These are phyloP conservation scores for Gigaspora rosea DNA, from an alignment of 192 early-diverging fungal genomes.

Conservation along the genomic window DNA sequence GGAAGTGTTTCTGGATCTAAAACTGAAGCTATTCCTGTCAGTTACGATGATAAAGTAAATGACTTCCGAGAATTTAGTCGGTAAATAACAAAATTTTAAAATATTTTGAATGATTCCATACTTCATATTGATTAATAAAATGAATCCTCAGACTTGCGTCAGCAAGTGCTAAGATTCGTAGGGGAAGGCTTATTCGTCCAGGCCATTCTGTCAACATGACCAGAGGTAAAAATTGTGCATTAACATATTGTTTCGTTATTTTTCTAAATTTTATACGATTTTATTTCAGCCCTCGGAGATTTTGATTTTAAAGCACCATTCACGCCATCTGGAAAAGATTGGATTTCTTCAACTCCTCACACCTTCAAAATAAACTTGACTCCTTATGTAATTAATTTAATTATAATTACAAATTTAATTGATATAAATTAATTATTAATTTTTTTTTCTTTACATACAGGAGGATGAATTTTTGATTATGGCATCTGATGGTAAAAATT, in stretches of 20 bases:
- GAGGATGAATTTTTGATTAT: constrained; percentile 20
- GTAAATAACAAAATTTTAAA: background rate
- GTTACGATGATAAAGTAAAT: background rate
- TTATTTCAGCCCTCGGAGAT: constrained; percentile 3
- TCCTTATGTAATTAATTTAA: background rate
- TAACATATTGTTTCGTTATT: background rate
- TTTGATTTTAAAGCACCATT: constrained; percentile 14
- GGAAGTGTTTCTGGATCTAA: background rate
- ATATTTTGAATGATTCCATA: background rate
- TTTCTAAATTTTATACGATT: background rate
- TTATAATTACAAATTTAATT: too few species aligned
- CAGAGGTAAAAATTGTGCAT: background rate
- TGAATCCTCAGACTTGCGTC: background rate
- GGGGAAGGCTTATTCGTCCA: background rate
- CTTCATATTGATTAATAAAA: background rate
- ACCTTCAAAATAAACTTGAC: background rate
- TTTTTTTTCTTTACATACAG: too few species aligned
- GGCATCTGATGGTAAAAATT: background rate
- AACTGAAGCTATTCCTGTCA: background rate
- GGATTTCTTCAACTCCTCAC: constrained; percentile 6
- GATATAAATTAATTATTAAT: too few species aligned
- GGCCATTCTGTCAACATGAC: constrained; percentile 12
- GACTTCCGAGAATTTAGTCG: background rate
- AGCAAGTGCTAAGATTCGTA: background rate
- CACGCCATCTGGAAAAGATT: background rate